Base-by-base conservation (phyloP, 257 asterid species). In the Fraxinus anomala region DNA sequence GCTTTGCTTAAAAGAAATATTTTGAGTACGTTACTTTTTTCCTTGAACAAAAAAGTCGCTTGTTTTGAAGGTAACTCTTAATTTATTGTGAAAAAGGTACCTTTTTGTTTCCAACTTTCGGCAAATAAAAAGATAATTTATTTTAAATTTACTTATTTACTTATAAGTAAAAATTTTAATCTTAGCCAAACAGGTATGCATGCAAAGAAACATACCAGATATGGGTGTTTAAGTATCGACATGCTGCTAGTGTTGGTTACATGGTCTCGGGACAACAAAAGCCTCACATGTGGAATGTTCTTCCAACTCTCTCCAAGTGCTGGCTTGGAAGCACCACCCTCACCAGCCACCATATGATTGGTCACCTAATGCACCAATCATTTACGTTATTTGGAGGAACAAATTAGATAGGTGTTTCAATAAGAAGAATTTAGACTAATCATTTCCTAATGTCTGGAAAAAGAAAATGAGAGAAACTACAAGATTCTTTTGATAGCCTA, bases 271-370 rank as follows among this genome's bases (percentile, higher is more conserved):
- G 97, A 89, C 68, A 92, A 74, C 87, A 87, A 74, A 76, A 94
- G 92, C 78, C 97, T 86, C 76, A 87, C 90, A 75, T 94, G 97
- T 49, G 97, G 96, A 70, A 92, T 83, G 86, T 88, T 87, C 91
- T 92, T 94, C 98, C 97, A 94, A 70, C 94, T 92, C 87, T 91
- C 96, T 69, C 98, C 98, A 28, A 94, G 84, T 23, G 98, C 98
- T 37, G 98, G 97, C 85, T 94, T 94, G 14, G 84, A 74, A 30
- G 26, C 40, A 79, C 97, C 94, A 75, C 83, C 90, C 82, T 92
- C 96, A 47, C 97, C 94, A 11, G 84, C 96, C 80, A 94, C 98
- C 94, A 88, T 89, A 84, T 94, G 98, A 83, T 94, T 94, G 9
- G 97, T 94, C 74, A 91, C 89, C 98, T 94, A 81, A 77, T 78